Conservation (phyloP, 208 protist species). For the Naegleria lovaniensis region DNA sequence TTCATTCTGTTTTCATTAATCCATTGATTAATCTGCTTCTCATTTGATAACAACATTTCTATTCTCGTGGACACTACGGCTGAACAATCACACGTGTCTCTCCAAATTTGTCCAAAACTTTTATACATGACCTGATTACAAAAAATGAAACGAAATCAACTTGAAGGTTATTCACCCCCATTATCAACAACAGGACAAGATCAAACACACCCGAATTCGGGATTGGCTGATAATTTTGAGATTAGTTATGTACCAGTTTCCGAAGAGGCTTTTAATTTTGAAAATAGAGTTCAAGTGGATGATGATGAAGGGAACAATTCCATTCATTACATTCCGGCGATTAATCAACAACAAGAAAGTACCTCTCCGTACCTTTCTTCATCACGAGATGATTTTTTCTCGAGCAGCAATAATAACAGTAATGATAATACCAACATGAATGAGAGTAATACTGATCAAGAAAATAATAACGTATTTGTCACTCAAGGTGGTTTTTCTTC, state of each 20-base stretch:
- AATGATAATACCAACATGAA: not conserved
- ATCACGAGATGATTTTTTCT: not conserved
- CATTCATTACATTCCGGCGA: not conserved
- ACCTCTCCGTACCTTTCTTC: too few species aligned
- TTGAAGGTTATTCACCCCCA: too few species aligned
- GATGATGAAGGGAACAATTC: not conserved
- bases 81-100: too few species aligned
- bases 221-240: not conserved
- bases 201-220: not conserved
- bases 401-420: not conserved
- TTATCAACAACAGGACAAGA: not conserved
- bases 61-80: too few species aligned
- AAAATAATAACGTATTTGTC: not conserved
- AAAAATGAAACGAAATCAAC: too few species aligned
- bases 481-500: too few species aligned
- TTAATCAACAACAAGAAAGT: not conserved
- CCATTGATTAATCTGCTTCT: too few species aligned
- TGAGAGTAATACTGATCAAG: not conserved
- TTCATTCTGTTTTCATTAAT: too few species aligned
- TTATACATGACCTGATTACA: too few species aligned
- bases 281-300: not conserved
- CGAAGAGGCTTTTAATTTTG: not conserved
- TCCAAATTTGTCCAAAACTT: too few species aligned
- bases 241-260: not conserved
- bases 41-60: too few species aligned